Conservation (phyloP, 768 basidiomycete genomes). For the Stropharia rugosoannulata region DNA sequence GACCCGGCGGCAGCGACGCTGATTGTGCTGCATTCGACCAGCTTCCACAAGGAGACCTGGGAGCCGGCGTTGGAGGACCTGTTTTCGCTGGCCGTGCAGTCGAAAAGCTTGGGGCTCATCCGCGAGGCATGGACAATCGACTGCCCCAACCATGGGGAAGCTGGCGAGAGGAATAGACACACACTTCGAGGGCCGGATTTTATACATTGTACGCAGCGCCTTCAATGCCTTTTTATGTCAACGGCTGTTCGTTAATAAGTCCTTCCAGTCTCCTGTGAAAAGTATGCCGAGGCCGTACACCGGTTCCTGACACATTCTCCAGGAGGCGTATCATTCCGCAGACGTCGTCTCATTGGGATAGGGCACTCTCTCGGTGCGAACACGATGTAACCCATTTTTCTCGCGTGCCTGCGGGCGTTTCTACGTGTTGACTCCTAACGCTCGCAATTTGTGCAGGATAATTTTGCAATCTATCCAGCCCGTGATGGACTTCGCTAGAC, state of each 20-base stretch:
- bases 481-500: slow-evolving; percentile 40
- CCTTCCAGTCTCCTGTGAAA: slow-evolving; percentile 57
- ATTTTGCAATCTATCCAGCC: slow-evolving; percentile 52
- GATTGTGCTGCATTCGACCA: slow-evolving; percentile 65
- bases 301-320: slow-evolving; percentile 50
- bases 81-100: slow-evolving; percentile 30
- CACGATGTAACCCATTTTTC: slow-evolving; percentile 47
- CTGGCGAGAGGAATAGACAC: slow-evolving; percentile 52
- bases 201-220: slow-evolving; percentile 40
- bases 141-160: slow-evolving; percentile 72
- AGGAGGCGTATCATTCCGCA: slow-evolving; percentile 41
- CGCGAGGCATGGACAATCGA: slow-evolving; percentile 69
- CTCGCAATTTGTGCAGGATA: slow-evolving; percentile 33
- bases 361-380: slow-evolving; percentile 72
- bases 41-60: slow-evolving; percentile 77
- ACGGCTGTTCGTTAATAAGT: background rate
- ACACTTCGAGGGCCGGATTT: slow-evolving; percentile 42
- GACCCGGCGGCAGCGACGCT: slow-evolving; percentile 52
- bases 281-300: slow-evolving; percentile 58
- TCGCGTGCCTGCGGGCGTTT: background rate
- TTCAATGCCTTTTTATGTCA: slow-evolving; percentile 2
- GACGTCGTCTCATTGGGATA: slow-evolving; percentile 56
- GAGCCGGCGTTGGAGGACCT: slow-evolving; percentile 56
- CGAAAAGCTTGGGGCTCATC: slow-evolving; percentile 22
- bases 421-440: background rate